Evolutionary conservation across 2,329 filamentous ascomycete genomes (phyloP).

Genomic region (Cladosporium halotolerans): DNA sequence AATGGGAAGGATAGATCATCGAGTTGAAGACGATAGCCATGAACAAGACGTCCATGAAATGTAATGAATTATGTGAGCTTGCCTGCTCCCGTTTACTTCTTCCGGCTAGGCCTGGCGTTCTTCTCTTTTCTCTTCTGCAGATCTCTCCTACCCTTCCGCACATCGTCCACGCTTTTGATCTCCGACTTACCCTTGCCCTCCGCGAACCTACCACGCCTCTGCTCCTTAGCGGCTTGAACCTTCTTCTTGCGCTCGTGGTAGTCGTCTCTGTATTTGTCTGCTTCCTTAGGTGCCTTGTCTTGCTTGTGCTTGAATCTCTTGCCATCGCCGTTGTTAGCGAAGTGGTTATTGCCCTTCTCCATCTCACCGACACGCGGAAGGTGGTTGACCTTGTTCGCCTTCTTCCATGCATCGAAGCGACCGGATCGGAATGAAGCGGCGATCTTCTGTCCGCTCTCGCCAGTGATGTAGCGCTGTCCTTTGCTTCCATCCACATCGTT

Average conservation of each 20-base stretch:
- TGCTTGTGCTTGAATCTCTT: conserved; percentile 77
- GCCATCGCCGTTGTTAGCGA: conserved; percentile 34
- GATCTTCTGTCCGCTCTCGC: conserved; percentile 93
- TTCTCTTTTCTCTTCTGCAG: conserved; percentile 75
- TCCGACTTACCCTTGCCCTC: conserved; percentile 72
- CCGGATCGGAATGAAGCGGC: conserved; percentile 89
- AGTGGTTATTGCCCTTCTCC: conserved; percentile 46
- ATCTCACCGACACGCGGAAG: conserved; percentile 77
- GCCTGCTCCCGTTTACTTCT: conserved; percentile 10
- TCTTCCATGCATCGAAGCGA: conserved; percentile 88
- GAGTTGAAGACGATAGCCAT: background rate
- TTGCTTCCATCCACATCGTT: conserved; percentile 93
- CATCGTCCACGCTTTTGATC: conserved; percentile 74
- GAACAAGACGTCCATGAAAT: background rate
- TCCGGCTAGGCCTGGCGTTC: conserved; percentile 65
- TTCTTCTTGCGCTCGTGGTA: conserved; percentile 87
- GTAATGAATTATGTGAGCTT: background rate
- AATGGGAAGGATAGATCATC: conserved; percentile 21
- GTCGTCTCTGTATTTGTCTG: conserved; percentile 87
- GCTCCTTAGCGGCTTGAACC: conserved; percentile 79
- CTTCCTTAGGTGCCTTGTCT: conserved; percentile 83
- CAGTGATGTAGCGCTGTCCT: conserved; percentile 63
- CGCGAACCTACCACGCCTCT: conserved; percentile 66
- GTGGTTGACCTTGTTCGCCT: conserved; percentile 71
- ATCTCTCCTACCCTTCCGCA: conserved; percentile 72